Base-by-base conservation (phyloP, 1,139 yeast genomes). In the Scheffersomyces quercinus region DNA sequence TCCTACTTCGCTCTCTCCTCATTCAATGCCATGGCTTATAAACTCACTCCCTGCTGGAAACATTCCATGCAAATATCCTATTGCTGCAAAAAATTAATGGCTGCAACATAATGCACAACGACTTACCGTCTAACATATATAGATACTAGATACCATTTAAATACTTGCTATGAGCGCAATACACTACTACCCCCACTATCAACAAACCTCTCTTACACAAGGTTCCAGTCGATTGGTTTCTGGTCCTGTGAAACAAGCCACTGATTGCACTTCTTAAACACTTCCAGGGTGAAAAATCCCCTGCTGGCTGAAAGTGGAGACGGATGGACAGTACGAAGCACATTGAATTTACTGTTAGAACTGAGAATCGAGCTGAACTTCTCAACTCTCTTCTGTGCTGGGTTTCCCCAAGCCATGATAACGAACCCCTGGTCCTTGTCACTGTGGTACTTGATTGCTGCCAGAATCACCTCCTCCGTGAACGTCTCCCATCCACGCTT, bases 401-500 rank as follows among this genome's bases (percentile, higher is more conserved):
- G 97, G 7, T 81, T 69, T 0, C 99, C 99, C 99, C 99, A 95
- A 1, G 96, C 88, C 71, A 93, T 70, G 28, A 93, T 77, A 4
- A 85, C 95, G 35, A 90, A 75, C 5, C 91, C 91, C 59, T 29
- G 60, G 49, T 43, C 31, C 9, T 40, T 32, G 26, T 43, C 34
- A 13, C 46, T 42, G 45, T 71, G 72, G 49, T 60, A 67, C 15
- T 62, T 71, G 2, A 81, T 72, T 24, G 77, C 79, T 0, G 57
- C 52, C 30, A 75, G 68, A 20, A 90, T 77, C 2, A 83, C 89
- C 37, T 79, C 73, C 54, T 81, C 89, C 0, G 99, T 95, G 62
- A 95, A 91, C 34, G 70, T 70, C 58, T 91, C 98, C 99, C 99
- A 95, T 1, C 99, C 99, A 52, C 75, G 77, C 31, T 83, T 82